Percentiles rank a stretch among this genome's conserved stretches.
These are phyloP conservation scores for Pleurotus platypus DNA, from an alignment of 768 basidiomycete genomes.

Conservation along the genomic window DNA sequence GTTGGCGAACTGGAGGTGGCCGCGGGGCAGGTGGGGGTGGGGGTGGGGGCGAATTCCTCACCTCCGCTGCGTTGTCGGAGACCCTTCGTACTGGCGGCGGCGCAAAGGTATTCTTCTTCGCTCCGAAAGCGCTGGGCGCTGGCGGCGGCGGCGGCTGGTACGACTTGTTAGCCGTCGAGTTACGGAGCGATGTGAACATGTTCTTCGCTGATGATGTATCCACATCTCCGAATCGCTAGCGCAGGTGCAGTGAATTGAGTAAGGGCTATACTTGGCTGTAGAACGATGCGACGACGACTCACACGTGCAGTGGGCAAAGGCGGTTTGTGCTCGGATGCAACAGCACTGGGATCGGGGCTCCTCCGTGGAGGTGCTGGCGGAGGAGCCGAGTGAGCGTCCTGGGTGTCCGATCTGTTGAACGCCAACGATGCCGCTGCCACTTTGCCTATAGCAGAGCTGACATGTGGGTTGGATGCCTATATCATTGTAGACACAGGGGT, in stretches of 20 bases:
- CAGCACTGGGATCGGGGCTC: slow-evolving; percentile 4
- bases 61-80: slow-evolving; percentile 15
- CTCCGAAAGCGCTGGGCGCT: slow-evolving; percentile 32
- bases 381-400: slow-evolving; percentile 15
- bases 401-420: slow-evolving; percentile 26
- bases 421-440: slow-evolving; percentile 55
- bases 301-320: slow-evolving; percentile 18
- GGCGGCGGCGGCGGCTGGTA: slow-evolving; percentile 27
- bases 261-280: no score
- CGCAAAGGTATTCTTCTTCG: slow-evolving; percentile 41
- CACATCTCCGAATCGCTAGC: slow-evolving; percentile 56
- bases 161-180: slow-evolving; percentile 33
- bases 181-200: slow-evolving; percentile 44
- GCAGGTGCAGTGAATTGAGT: neutral
- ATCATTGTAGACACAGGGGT: neutral
- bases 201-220: slow-evolving; percentile 48
- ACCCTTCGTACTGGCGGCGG: slow-evolving; percentile 51
- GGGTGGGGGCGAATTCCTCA: slow-evolving; percentile 13
- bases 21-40: slow-evolving; percentile 26
- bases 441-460: slow-evolving; percentile 42
- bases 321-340: slow-evolving; percentile 19
- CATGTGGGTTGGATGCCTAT: slow-evolving; percentile 37
- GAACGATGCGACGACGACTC: slow-evolving; percentile 18
- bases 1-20: slow-evolving; percentile 22
- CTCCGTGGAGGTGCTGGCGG: slow-evolving; percentile 21